A percentile compares a stretch with the other conserved stretches of the same genome.
Evolutionary conservation across 257 asterid species (phyloP).

Genomic region (Solanum peruvianum): DNA sequence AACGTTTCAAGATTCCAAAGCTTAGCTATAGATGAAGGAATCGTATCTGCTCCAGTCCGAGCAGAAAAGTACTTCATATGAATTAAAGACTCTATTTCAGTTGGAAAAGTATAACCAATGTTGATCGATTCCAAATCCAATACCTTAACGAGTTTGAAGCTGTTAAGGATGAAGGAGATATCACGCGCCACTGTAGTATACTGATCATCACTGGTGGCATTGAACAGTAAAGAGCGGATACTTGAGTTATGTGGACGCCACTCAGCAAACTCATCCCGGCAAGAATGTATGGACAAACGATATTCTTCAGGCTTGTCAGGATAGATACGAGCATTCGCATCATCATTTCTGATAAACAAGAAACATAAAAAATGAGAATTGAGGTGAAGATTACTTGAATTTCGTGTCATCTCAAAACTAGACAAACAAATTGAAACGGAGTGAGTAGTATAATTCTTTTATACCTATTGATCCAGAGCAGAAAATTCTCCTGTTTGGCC

Average conservation of each 20-base stretch:
- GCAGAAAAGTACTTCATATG: background rate
- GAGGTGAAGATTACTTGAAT: background rate
- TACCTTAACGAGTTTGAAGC: background rate
- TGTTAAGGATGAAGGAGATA: background rate
- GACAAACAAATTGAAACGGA: too few species aligned
- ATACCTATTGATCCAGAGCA: background rate
- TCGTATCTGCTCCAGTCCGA: background rate
- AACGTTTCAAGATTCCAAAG: background rate
- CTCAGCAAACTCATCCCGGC: background rate
- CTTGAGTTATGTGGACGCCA: background rate
- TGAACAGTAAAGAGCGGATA: background rate
- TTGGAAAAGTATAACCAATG: background rate
- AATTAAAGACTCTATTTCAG: background rate
- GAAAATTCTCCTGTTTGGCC: too few species aligned
- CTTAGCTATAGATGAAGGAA: background rate
- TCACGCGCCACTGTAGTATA: background rate
- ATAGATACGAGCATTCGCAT: background rate
- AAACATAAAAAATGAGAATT: background rate
- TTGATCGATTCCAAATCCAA: background rate
- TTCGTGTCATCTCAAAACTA: too few species aligned
- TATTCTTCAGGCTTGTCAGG: background rate
- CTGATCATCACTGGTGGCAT: background rate
- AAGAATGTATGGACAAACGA: background rate
- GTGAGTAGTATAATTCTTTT: too few species aligned
- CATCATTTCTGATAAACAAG: background rate